Evolutionary conservation across 2,329 filamentous ascomycete species (phyloP).

Genomic region (Alternaria arbusti): DNA sequence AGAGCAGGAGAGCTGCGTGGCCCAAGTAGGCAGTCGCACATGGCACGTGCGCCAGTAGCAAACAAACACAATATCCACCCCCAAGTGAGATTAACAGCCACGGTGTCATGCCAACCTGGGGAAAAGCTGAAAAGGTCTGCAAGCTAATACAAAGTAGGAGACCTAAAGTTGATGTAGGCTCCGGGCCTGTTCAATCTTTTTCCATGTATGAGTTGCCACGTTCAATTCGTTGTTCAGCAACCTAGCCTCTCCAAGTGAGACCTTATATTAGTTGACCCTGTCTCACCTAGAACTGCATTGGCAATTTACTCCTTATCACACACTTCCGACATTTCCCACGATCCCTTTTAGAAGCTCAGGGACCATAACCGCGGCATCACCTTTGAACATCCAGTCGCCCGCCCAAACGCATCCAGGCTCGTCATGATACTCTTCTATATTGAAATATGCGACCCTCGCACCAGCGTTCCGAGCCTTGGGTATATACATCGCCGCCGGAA

Average conservation of each 20-base stretch:
- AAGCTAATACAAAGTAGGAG: no score
- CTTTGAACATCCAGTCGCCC: conserved; percentile 65
- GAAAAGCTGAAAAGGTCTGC: background rate
- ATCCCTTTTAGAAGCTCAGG: conserved; percentile 41
- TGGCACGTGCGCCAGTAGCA: conserved; percentile 6
- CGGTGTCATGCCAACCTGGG: background rate
- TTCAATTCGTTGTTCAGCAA: background rate
- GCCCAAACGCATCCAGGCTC: conserved; percentile 41
- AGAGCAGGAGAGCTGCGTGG: background rate
- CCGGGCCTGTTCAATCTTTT: background rate
- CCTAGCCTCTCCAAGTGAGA: background rate
- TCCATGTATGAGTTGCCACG: background rate
- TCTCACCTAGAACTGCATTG: background rate
- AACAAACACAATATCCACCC: background rate
- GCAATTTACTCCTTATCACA: background rate
- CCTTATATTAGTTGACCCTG: background rate
- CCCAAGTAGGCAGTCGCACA: background rate
- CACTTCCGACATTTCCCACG: background rate
- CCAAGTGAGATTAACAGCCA: background rate
- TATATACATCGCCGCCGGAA: conserved; percentile 12
- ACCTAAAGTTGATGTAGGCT: background rate
- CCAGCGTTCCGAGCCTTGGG: conserved; percentile 15
- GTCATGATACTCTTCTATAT: conserved; percentile 19
- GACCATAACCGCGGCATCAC: conserved; percentile 55
- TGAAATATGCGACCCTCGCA: conserved; percentile 20